Conservation (phyloP, 441 rosid genomes). For the Lepidium campestre region DNA sequence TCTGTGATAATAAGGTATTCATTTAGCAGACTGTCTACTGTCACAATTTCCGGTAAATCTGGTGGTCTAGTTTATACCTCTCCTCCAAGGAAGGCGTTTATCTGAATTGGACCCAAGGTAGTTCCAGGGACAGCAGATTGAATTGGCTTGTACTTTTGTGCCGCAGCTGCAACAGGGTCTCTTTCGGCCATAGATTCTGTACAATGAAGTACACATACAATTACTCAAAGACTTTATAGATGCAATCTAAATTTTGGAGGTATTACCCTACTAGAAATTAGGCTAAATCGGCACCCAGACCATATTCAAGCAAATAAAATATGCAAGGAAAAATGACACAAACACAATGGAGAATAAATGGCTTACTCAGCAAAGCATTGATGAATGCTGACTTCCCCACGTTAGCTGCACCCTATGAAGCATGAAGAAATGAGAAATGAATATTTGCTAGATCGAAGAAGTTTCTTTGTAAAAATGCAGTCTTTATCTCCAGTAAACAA, state of each 20-base stretch:
- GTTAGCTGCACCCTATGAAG: slow-evolving; percentile 83
- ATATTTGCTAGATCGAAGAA: not conserved
- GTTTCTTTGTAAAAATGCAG: not conserved
- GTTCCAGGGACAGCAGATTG: slow-evolving; percentile 99
- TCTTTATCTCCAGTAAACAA: not conserved
- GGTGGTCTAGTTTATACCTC: slow-evolving; percentile 49
- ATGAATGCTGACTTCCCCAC: slow-evolving; percentile 98
- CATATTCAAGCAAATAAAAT: not conserved
- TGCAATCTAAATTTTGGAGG: not conserved
- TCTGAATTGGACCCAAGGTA: slow-evolving; percentile 92
- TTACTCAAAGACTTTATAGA: not conserved
- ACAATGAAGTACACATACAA: not conserved
- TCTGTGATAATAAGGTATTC: slow-evolving; percentile 38
- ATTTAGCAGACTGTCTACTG: not conserved
- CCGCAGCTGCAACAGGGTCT: slow-evolving; percentile 94
- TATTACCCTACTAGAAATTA: not conserved
- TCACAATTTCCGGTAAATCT: not conserved
- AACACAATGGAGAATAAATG: not conserved
- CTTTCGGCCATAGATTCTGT: slow-evolving; percentile 74
- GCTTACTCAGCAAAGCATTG: slow-evolving; percentile 85
- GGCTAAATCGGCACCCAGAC: not conserved
- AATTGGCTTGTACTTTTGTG: slow-evolving; percentile 80
- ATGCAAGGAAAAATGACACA: not conserved
- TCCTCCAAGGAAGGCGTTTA: slow-evolving; percentile 88
- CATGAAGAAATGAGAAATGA: not conserved